phyloP scores from a whole-genome alignment of 148 eudicot species.

The Silene latifolia region DNA sequence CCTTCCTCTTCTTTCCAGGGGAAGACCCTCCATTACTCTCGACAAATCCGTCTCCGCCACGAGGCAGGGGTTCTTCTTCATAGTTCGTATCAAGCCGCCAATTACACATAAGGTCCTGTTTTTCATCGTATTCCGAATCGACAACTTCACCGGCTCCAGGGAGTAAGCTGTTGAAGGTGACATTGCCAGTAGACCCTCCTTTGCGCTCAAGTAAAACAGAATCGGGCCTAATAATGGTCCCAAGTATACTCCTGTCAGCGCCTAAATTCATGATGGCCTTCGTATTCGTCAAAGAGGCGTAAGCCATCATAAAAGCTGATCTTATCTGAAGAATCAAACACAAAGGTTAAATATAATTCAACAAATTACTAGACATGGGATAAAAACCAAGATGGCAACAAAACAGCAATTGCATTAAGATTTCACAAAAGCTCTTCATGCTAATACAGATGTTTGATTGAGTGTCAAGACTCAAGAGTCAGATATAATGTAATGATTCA shows the following conservation, averaged over 20 bases:
- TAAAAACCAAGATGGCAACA: not conserved
- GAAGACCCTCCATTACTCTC: slow-evolving; percentile 35
- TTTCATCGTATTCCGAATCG: slow-evolving; percentile 31
- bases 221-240: slow-evolving; percentile 92
- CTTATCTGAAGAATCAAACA: slow-evolving; percentile 45
- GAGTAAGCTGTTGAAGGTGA: slow-evolving; percentile 61
- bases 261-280: slow-evolving; percentile 69
- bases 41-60: slow-evolving; percentile 42
- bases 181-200: slow-evolving; percentile 70
- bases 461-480: too few relatives aligned
- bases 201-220: slow-evolving; percentile 70
- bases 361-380: not conserved
- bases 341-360: not conserved
- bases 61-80: slow-evolving; percentile 64
- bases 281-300: slow-evolving; percentile 66
- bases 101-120: slow-evolving; percentile 64
- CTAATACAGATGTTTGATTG: not conserved
- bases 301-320: slow-evolving; percentile 90
- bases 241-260: slow-evolving; percentile 72
- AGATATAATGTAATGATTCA: too few relatives aligned
- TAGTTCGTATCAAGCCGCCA: slow-evolving; percentile 60
- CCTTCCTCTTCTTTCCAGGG: slow-evolving; percentile 59
- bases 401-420: not conserved
- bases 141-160: slow-evolving; percentile 82
- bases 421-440: not conserved